phyloP scores from a whole-genome alignment of 768 basidiomycete species.

The Xerocomellus dryophilus region DNA sequence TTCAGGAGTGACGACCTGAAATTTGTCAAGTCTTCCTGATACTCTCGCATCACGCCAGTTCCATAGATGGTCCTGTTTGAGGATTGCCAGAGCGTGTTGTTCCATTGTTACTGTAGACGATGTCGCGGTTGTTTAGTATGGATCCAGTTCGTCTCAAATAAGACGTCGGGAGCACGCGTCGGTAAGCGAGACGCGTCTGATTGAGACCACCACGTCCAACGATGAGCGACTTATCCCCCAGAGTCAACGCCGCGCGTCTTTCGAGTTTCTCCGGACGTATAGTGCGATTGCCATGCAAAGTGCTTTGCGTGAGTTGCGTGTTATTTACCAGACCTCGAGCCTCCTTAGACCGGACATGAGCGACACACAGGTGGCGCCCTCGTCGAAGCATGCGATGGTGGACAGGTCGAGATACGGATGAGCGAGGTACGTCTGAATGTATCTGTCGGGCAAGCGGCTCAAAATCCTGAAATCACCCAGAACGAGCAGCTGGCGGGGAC shows the following conservation, averaged over 20 bases:
- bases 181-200: slow-evolving; percentile 5
- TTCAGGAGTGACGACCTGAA: neutral
- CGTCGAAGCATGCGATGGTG: slow-evolving; percentile 67
- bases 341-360: slow-evolving; percentile 18
- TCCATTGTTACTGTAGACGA: neutral
- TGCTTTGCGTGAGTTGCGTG: slow-evolving; percentile 44
- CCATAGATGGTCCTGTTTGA: neutral
- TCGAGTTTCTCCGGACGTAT: slow-evolving; percentile 48
- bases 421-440: slow-evolving; percentile 34
- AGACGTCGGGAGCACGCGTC: slow-evolving; percentile 5
- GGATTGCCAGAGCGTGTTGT: neutral
- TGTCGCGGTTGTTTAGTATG: neutral
- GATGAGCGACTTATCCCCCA: slow-evolving; percentile 38
- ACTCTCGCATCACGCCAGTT: neutral
- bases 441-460: neutral
- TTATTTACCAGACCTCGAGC: neutral
- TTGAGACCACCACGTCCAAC: slow-evolving; percentile 1
- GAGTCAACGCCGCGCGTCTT: slow-evolving; percentile 63
- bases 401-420: slow-evolving; percentile 51
- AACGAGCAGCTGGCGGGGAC: slow-evolving; percentile 46
- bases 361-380: slow-evolving; percentile 44
- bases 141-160: no score
- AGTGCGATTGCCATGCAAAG: slow-evolving; percentile 61
- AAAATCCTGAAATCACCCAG: slow-evolving; percentile 23
- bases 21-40: neutral